phyloP scores from a whole-genome alignment of 1,284 basidiomycete genomes.

The Leccinum pallidistipes region DNA sequence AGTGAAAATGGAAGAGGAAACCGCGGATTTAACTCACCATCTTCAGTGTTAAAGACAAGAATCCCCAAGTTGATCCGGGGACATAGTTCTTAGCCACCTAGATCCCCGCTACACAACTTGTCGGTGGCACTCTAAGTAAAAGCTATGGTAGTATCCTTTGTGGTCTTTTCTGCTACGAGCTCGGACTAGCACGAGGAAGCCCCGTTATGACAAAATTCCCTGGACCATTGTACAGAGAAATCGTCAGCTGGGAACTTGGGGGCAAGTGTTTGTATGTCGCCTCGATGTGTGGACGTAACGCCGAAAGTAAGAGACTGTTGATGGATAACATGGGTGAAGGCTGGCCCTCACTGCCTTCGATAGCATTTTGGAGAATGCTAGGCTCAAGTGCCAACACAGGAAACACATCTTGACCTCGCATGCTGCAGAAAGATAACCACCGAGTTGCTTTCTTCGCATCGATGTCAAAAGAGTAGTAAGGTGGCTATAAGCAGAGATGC shows the following conservation, averaged over 20 bases:
- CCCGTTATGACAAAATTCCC: conserved; percentile 94
- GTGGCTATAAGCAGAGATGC: conserved; percentile 88
- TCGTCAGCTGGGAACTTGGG: conserved; percentile 73
- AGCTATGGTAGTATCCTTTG: conserved; percentile 97
- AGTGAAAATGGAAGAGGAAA: conserved; percentile 14
- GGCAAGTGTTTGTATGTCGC: conserved; percentile 89
- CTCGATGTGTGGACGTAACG: conserved; percentile 80
- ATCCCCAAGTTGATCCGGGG: conserved; percentile 69
- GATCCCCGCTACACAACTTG: conserved; percentile 73
- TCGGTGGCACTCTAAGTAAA: conserved; percentile 81
- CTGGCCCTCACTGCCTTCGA: conserved; percentile 91
- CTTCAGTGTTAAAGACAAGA: conserved; percentile 90
- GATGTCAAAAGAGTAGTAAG: conserved; percentile 69
- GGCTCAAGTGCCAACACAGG: conserved; percentile 93
- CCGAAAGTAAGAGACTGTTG: conserved; percentile 77
- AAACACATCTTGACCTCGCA: conserved; percentile 93
- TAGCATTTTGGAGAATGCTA: conserved; percentile 79
- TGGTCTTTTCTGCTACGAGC: conserved; percentile 90
- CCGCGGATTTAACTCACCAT: conserved; percentile 54
- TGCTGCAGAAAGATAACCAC: conserved; percentile 93
- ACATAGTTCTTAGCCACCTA: conserved; percentile 83
- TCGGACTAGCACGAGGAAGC: conserved; percentile 82
- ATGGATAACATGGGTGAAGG: conserved; percentile 95
- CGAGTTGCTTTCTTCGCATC: conserved; percentile 85
- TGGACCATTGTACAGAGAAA: conserved; percentile 92